Base-by-base conservation (phyloP, 2,329 filamentous ascomycete genomes). In the Juglanconis oblonga region DNA sequence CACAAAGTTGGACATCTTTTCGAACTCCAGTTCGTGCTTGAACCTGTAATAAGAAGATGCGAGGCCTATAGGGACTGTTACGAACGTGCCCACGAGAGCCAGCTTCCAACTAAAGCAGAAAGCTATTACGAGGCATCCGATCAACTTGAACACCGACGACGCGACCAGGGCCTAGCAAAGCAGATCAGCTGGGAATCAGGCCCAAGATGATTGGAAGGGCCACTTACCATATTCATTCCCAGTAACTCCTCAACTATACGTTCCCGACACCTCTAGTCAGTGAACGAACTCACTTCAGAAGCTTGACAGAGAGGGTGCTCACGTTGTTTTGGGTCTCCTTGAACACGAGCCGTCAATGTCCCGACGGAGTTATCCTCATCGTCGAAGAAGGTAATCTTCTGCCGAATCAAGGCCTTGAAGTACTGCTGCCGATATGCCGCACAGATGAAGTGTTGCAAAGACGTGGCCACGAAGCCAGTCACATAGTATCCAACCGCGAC, bases 31-130 rank as follows among this genome's bases (percentile, higher is more conserved):
- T 70, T 89, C 87, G 65, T 83, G 84, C 62, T 74, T 78, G 64
- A 85, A 73, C 1, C 82, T 78, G 71, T 77, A 81, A 66, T 78
- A 86, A 0, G 77, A 78, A 0, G 79, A 76, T 5, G 71, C 57
- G 3, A 85, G 64, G 49, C 79, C 75, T 29, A 85, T 68, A 0
- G 83, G 83, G 57, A 83, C 71, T 5, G 82, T 81, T 8, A 89
- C 84, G 65, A 85, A 88, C 8, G 86, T 75, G 0, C 84, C 81
- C 0, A 93, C 86, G 0, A 92, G 74, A 0, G 87, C 85, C 8
- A 94, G 78, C 70, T 92, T 93, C 90, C 90, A 93, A 1, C 88
- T 87, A 69, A 88, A 91, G 4, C 81, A 77, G 67, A 91, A 92
- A 1, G 87, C 81, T 55, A 93, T 88, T 48, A 81, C 76, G 13